These are phyloP conservation scores for Paraurostyla sp. DNA, from an alignment of 73 alveolate genomes.

Conservation along the genomic window DNA sequence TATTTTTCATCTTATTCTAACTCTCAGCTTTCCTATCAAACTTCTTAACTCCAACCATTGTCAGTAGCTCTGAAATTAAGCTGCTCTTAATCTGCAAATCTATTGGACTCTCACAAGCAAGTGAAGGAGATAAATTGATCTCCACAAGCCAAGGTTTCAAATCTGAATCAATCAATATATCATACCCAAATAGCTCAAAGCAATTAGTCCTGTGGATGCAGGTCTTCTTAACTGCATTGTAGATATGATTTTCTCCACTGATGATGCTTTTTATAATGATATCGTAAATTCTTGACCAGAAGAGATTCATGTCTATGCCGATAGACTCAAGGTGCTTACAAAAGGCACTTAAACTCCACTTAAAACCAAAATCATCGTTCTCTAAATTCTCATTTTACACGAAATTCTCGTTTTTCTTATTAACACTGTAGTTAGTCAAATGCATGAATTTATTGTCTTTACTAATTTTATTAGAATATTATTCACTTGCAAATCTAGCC, in stretches of 20 bases:
- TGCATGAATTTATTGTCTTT: constrained; percentile 87
- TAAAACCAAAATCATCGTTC: constrained; percentile 87
- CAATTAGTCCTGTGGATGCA: constrained; percentile 80
- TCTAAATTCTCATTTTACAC: constrained; percentile 84
- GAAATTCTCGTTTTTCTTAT: constrained; percentile 89
- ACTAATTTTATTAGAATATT: constrained; percentile 54
- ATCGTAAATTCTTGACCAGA: constrained; percentile 88
- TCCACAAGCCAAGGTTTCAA: constrained; percentile 92
- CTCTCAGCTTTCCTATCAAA: constrained; percentile 73
- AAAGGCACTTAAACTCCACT: constrained; percentile 84
- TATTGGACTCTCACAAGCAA: constrained; percentile 82
- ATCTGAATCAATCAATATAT: constrained; percentile 84
- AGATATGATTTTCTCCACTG: constrained; percentile 75
- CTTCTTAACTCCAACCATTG: constrained; percentile 78
- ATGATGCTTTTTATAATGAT: constrained; percentile 82
- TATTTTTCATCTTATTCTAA: constrained; percentile 55
- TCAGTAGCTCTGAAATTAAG: constrained; percentile 81
- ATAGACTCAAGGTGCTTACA: constrained; percentile 75
- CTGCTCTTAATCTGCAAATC: constrained; percentile 80
- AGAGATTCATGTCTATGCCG: constrained; percentile 77
- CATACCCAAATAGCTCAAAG: constrained; percentile 92
- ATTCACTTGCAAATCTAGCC: constrained; percentile 89
- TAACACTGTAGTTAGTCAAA: constrained; percentile 92
- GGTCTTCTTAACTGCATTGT: constrained; percentile 69
- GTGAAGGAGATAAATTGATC: constrained; percentile 86